These are phyloP conservation scores for Simplicillium aogashimaense DNA, from an alignment of 2,329 filamentous ascomycete species.

Conservation along the genomic window DNA sequence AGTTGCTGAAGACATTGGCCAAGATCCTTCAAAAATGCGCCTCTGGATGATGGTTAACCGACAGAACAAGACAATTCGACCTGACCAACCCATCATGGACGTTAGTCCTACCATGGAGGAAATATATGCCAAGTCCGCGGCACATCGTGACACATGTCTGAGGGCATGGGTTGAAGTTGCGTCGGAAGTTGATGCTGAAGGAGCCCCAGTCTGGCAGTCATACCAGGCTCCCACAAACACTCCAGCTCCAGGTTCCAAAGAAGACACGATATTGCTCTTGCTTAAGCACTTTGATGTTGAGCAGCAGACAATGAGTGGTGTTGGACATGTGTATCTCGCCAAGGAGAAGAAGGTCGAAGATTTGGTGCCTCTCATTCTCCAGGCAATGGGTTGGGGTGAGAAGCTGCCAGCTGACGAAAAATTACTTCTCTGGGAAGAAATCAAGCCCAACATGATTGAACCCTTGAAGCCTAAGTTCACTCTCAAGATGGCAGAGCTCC, in stretches of 20 bases:
- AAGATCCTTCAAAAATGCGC: conserved; percentile 62
- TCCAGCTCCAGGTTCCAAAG: conserved; percentile 33
- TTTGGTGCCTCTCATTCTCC: conserved; percentile 64
- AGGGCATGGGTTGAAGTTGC: conserved; percentile 81
- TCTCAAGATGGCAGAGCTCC: conserved; percentile 82
- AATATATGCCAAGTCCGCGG: conserved; percentile 36
- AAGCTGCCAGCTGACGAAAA: conserved; percentile 56
- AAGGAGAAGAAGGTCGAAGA: conserved; percentile 85
- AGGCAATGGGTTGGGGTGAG: conserved; percentile 78
- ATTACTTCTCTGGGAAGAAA: conserved; percentile 81
- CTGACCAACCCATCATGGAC: conserved; percentile 79
- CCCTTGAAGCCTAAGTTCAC: conserved; percentile 84
- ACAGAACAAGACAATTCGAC: conserved; percentile 91
- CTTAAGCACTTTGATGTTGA: conserved; percentile 85
- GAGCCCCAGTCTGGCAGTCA: conserved; percentile 62
- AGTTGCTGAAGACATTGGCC: conserved; percentile 59
- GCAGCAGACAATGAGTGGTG: conserved; percentile 62
- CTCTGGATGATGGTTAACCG: conserved; percentile 98
- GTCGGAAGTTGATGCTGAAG: conserved; percentile 55
- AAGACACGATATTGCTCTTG: conserved; percentile 69
- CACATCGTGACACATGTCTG: conserved; percentile 61
- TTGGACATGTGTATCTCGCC: conserved; percentile 78
- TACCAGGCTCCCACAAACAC: conserved; percentile 48
- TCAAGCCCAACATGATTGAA: conserved; percentile 97
- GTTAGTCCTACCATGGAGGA: conserved; percentile 70